Evolutionary conservation across 2,329 filamentous ascomycete species (phyloP).

Genomic region (Metarhizium album): DNA sequence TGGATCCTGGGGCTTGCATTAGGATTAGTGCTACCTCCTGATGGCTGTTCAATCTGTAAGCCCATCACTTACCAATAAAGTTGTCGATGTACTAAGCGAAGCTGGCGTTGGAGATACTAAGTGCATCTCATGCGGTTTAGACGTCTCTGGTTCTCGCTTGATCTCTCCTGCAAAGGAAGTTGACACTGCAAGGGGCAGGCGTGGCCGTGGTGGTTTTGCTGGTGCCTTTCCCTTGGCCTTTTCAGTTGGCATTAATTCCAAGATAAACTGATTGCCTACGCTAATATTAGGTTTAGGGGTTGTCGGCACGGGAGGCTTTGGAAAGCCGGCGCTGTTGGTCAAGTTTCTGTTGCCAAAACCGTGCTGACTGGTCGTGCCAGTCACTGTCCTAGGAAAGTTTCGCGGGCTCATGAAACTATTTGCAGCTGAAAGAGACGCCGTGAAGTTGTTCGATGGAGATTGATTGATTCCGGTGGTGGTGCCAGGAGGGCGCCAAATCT

Average conservation of each 20-base stretch:
- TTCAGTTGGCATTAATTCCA: slow-evolving; percentile 23
- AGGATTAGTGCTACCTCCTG: background rate
- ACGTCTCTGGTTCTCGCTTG: slow-evolving; percentile 21
- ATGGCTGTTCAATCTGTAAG: background rate
- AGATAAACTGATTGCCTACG: slow-evolving; percentile 23
- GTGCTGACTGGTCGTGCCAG: background rate
- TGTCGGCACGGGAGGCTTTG: slow-evolving; percentile 28
- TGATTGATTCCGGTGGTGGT: slow-evolving; percentile 15
- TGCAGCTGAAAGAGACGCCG: slow-evolving; percentile 2
- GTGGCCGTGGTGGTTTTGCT: slow-evolving; percentile 21
- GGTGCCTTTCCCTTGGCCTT: slow-evolving; percentile 25
- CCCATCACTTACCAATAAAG: slow-evolving; percentile 16
- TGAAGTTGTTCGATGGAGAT: slow-evolving; percentile 12
- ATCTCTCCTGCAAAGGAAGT: slow-evolving; percentile 15
- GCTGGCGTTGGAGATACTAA: slow-evolving; percentile 13
- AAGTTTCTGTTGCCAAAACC: background rate
- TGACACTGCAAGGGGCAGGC: slow-evolving; percentile 13
- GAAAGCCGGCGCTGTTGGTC: slow-evolving; percentile 15
- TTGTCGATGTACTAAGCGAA: background rate
- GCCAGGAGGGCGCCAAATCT: slow-evolving; percentile 26
- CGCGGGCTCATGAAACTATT: background rate
- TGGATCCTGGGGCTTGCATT: slow-evolving; percentile 13
- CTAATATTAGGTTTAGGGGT: slow-evolving; percentile 27
- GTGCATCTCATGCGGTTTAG: slow-evolving; percentile 14
- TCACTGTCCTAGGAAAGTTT: background rate